These are phyloP conservation scores for Gonapodya sp. DNA, from an alignment of 192 early-diverging fungal genomes.

Conservation along the genomic window DNA sequence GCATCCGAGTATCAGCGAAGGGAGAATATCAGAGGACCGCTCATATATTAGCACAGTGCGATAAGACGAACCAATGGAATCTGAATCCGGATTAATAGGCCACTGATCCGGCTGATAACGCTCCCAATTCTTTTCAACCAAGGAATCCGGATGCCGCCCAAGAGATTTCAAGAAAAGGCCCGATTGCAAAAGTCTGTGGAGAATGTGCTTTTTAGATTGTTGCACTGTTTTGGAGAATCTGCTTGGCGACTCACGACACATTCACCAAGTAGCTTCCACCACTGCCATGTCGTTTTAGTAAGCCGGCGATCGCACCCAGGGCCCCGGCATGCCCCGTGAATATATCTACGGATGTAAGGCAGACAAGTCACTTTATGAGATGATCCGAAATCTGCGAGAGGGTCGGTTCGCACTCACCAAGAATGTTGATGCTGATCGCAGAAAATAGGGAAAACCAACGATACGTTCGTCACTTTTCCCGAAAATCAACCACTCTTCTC, in stretches of 20 bases:
- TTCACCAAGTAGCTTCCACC: slow-evolving; percentile 1
- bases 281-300: background rate
- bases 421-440: background rate
- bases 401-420: background rate
- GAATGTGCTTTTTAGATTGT: background rate
- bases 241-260: background rate
- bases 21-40: too few relatives aligned
- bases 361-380: background rate
- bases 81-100: background rate
- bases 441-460: too few relatives aligned
- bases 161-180: background rate
- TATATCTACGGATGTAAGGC: background rate
- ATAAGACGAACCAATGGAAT: too few relatives aligned
- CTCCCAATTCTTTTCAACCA: background rate
- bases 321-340: background rate
- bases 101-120: background rate
- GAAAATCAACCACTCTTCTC: too few relatives aligned
- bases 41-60: too few relatives aligned
- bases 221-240: background rate
- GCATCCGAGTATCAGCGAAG: too few relatives aligned
- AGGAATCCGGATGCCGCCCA: background rate
- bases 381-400: background rate
- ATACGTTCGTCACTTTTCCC: too few relatives aligned
- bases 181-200: background rate
- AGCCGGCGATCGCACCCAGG: background rate